Evolutionary conservation across 257 asterid species (phyloP).

Genomic region (Coffea canephora): DNA sequence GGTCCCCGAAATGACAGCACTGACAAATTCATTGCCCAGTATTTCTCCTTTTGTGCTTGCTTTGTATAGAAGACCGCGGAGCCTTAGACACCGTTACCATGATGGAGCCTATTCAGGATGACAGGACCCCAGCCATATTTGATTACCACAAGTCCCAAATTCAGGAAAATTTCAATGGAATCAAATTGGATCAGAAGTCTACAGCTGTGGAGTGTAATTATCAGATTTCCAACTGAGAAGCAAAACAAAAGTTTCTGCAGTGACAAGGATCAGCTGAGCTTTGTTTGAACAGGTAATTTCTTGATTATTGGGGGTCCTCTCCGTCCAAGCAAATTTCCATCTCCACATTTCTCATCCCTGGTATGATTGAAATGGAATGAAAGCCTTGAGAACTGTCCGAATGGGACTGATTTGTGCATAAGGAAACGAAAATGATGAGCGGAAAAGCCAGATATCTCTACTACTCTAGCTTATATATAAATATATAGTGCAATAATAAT

Average conservation of each 20-base stretch:
- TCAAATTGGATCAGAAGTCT: slow-evolving; percentile 5
- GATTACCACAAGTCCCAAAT: too few species aligned
- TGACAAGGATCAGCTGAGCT: not conserved
- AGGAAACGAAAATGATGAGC: not conserved
- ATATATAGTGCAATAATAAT: not conserved
- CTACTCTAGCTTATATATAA: not conserved
- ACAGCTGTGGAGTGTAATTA: slow-evolving; percentile 57
- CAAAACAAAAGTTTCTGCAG: not conserved
- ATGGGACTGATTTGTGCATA: slow-evolving; percentile 2
- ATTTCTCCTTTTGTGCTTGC: not conserved
- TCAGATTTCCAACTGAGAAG: slow-evolving; percentile 54
- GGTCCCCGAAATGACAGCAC: too few species aligned
- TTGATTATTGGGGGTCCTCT: not conserved
- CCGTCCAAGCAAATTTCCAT: not conserved
- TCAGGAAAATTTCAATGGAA: too few species aligned
- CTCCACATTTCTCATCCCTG: not conserved
- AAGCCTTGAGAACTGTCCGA: not conserved
- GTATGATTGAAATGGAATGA: not conserved
- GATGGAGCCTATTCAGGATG: slow-evolving; percentile 13
- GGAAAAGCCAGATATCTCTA: not conserved
- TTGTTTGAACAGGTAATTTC: not conserved
- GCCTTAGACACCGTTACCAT: slow-evolving; percentile 24
- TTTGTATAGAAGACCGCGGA: not conserved
- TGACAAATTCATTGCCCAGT: not conserved
- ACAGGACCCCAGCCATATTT: not conserved